These are phyloP conservation scores for Stenogyne calaminthoides DNA, from an alignment of 305 asterid genomes.

Conservation along the genomic window DNA sequence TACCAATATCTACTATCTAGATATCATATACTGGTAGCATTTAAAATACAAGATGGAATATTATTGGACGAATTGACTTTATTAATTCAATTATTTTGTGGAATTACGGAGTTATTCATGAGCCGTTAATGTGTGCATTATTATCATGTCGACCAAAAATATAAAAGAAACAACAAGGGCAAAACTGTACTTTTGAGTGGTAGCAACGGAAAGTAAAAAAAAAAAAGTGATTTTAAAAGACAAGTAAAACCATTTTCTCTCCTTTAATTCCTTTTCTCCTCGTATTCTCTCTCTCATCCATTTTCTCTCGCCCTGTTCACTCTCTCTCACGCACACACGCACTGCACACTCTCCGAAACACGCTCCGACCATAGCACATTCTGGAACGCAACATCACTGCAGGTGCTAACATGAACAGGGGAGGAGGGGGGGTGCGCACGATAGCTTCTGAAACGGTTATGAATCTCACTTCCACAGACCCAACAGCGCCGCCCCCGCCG, in stretches of 20 bases:
- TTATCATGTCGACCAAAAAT: neutral
- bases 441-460: conserved; percentile 49
- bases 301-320: neutral
- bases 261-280: conserved; percentile 31
- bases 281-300: conserved; percentile 27
- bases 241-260: conserved; percentile 29
- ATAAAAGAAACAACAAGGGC: conserved; percentile 25
- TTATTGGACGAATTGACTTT: neutral
- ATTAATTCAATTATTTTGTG: neutral
- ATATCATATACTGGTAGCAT: neutral
- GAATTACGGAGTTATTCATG: conserved; percentile 2
- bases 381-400: conserved; percentile 20
- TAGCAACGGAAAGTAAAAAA: conserved; percentile 42
- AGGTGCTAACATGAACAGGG: conserved; percentile 54
- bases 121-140: conserved; percentile 5
- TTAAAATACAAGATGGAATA: neutral
- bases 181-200: conserved; percentile 28
- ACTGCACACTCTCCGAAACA: neutral
- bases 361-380: conserved; percentile 1
- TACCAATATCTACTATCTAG: neutral
- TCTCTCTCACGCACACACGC: conserved; percentile 20
- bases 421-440: conserved; percentile 41
- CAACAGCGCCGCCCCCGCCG: conserved; percentile 74
- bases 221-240: conserved; percentile 36
- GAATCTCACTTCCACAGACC: conserved; percentile 84